Evolutionary conservation across 2,329 filamentous ascomycete genomes (phyloP).

Genomic region (Teratosphaeria gauchensis): DNA sequence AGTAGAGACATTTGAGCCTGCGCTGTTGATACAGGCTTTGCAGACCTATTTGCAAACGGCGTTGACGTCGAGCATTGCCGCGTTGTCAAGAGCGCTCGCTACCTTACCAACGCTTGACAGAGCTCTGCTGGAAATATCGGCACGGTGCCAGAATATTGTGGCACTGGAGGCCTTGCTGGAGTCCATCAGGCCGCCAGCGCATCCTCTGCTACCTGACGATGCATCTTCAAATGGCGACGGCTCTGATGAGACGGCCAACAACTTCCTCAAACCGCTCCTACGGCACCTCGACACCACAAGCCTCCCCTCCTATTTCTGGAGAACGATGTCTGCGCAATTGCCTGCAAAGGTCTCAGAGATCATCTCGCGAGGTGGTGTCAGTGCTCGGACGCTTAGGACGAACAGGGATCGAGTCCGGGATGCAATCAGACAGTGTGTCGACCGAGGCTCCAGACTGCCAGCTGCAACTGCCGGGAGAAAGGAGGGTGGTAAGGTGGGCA

Average conservation of each 20-base stretch:
- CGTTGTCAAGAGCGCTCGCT: conserved; percentile 64
- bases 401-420: conserved; percentile 68
- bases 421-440: conserved; percentile 72
- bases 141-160: conserved; percentile 83
- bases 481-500: conserved; percentile 32
- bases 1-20: conserved; percentile 49
- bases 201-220: conserved; percentile 48
- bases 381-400: conserved; percentile 66
- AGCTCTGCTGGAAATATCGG: conserved; percentile 69
- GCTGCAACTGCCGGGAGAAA: conserved; percentile 30
- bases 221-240: conserved; percentile 30
- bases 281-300: conserved; percentile 76
- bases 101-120: conserved; percentile 75
- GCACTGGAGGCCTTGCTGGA: conserved; percentile 72
- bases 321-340: conserved; percentile 70
- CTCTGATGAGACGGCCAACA: conserved; percentile 25
- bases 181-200: conserved; percentile 54
- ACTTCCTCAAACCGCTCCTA: conserved; percentile 59
- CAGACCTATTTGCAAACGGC: conserved; percentile 75
- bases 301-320: conserved; percentile 86
- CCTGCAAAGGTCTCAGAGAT: conserved; percentile 75
- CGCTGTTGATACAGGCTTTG: conserved; percentile 63
- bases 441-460: conserved; percentile 63
- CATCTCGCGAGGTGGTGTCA: conserved; percentile 69
- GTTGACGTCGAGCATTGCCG: conserved; percentile 66